Evolutionary conservation across 176 grass and related monocot species (phyloP).

Genomic region (Poa annua): DNA sequence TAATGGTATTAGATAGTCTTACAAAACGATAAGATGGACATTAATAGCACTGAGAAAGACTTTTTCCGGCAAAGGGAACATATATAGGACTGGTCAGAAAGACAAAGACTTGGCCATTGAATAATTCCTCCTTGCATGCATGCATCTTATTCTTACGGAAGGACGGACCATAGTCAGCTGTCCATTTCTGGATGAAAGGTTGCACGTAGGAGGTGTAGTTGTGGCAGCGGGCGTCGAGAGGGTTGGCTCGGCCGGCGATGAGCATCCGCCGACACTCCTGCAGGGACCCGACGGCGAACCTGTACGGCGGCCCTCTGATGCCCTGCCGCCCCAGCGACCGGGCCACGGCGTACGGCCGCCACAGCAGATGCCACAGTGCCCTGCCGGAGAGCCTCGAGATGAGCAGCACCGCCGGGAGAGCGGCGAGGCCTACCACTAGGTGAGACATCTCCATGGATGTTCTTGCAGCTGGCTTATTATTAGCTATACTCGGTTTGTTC

Average conservation of each 20-base stretch:
- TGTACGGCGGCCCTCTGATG: constrained; percentile 44
- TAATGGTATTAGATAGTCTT: too few relatives aligned
- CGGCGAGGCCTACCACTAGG: neutral
- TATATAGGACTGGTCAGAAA: too few relatives aligned
- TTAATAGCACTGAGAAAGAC: too few relatives aligned
- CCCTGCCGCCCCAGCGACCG: constrained; percentile 46
- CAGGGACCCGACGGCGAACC: constrained; percentile 49
- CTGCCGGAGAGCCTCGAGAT: neutral
- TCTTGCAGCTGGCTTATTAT: too few relatives aligned
- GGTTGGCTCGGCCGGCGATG: constrained; percentile 4
- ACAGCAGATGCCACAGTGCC: constrained; percentile 33
- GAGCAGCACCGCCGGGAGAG: constrained; percentile 22
- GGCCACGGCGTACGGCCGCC: constrained; percentile 41
- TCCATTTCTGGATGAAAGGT: constrained; percentile 50
- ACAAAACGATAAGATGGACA: too few relatives aligned
- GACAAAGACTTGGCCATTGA: too few relatives aligned
- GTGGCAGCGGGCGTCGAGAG: constrained; percentile 44
- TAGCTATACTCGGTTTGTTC: too few relatives aligned
- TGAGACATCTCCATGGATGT: neutral
- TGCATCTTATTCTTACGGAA: too few relatives aligned
- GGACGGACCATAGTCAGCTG: constrained; percentile 37
- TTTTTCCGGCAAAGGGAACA: too few relatives aligned
- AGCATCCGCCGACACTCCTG: constrained; percentile 45
- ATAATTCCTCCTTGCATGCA: too few relatives aligned
- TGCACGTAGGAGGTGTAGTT: constrained; percentile 49